Evolutionary conservation across 805 yeast genomes (phyloP), one percentile per base, ranked within the genome.

Genomic region (Candida ponderosae): DNA sequence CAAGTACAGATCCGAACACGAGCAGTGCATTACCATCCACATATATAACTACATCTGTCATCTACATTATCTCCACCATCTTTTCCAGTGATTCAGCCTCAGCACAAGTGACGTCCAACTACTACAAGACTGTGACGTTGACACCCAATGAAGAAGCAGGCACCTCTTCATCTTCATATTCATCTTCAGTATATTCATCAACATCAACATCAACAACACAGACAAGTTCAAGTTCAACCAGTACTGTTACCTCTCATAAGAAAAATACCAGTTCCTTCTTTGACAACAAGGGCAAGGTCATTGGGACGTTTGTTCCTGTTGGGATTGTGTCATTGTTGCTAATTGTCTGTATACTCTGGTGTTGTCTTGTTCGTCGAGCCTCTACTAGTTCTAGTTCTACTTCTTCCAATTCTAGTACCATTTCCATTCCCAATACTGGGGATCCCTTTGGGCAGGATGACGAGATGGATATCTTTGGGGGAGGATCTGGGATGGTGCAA

Each of bases 271-370:
- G 49, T 16, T 63, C 78, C 3, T 86, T 81, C 52, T 86, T 82
- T 68, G 66, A 70, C 40, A 63, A 75, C 33, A 74, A 74, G 33
- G 94, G 90, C 0, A 82, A 81, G 53, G 93, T 86, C 1, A 94
- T 89, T 0, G 96, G 94, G 4, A 82, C 87, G 0, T 86, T 86
- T 59, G 76, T 82, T 2, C 88, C 74, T 0, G 93, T 86, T 15
- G 95, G 89, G 1, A 48, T 86, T 1, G 78, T 79, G 1, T 72
- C 61, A 1, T 47, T 74, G 0, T 67, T 67, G 1, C 33, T 78
- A 1, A 32, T 80, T 0, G 47, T 60, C 0, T 56, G 67, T 0
- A 42, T 80, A 42, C 41, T 70, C 49, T 62, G 72, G 60, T 56
- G 69, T 28, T 43, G 64, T 17, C 20, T 63, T 11, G 32, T 23